These are phyloP conservation scores for Fraxinus anomala DNA, from an alignment of 257 asterid genomes.

Conservation along the genomic window DNA sequence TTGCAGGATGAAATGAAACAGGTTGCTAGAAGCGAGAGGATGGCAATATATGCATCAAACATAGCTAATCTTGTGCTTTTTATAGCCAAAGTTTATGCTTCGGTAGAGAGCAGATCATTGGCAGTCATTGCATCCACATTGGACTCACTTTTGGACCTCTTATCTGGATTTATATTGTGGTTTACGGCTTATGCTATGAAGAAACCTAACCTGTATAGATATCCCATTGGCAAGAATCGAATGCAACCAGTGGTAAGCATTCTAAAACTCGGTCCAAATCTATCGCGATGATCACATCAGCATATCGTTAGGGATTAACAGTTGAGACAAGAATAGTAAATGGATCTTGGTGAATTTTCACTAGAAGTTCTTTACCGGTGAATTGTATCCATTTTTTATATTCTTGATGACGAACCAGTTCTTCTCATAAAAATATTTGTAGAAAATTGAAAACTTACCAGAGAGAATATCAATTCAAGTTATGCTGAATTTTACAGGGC, in stretches of 20 bases:
- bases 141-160: slow-evolving; percentile 41
- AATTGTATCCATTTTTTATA: no score
- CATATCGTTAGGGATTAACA: background rate
- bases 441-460: no score
- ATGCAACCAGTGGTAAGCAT: slow-evolving; percentile 43
- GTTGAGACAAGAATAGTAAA: no score
- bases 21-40: slow-evolving; percentile 33
- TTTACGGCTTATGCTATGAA: slow-evolving; percentile 40
- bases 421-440: background rate
- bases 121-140: slow-evolving; percentile 44
- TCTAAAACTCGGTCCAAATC: background rate
- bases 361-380: background rate
- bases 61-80: slow-evolving; percentile 37
- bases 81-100: slow-evolving; percentile 37
- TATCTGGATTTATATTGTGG: slow-evolving; percentile 42
- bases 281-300: background rate
- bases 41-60: slow-evolving; percentile 36
- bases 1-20: slow-evolving; percentile 35
- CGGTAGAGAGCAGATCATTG: slow-evolving; percentile 37
- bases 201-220: slow-evolving; percentile 32
- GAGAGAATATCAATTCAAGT: background rate
- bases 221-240: slow-evolving; percentile 42
- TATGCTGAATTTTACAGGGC: slow-evolving; percentile 16
- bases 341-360: no score
- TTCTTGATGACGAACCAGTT: background rate